Evolutionary conservation across 2,329 filamentous ascomycete genomes (phyloP).

Genomic region (Aspergillus sp.): DNA sequence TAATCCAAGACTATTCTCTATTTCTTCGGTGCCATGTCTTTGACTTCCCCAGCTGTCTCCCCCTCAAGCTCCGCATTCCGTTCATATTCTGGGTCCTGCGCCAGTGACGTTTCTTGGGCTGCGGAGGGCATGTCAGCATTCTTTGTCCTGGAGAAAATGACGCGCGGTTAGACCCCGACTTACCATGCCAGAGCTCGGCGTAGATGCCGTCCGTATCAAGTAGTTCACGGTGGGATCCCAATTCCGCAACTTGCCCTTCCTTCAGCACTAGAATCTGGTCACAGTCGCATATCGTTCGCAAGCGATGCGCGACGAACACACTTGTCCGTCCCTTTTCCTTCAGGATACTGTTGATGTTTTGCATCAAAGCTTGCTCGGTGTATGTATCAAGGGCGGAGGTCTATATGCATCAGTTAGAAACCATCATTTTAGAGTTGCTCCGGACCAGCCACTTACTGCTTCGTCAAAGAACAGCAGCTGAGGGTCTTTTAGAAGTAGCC

Average conservation of each 20-base stretch:
- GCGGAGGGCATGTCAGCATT: constrained; percentile 14
- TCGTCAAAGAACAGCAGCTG: constrained; percentile 93
- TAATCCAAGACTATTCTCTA: not conserved
- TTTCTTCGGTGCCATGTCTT: constrained; percentile 13
- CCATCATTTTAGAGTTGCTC: not conserved
- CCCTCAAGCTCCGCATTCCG: constrained; percentile 40
- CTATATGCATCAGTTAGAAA: constrained; percentile 25
- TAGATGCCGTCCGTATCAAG: constrained; percentile 74
- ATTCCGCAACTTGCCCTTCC: constrained; percentile 81
- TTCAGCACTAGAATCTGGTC: constrained; percentile 90
- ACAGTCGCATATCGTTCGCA: constrained; percentile 91
- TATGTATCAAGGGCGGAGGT: constrained; percentile 91
- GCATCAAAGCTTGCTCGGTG: constrained; percentile 85
- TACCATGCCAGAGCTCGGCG: constrained; percentile 85
- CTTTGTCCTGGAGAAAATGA: not conserved
- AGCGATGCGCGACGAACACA: constrained; percentile 88
- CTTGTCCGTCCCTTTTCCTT: constrained; percentile 86
- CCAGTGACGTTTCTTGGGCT: constrained; percentile 63
- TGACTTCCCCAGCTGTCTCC: constrained; percentile 24
- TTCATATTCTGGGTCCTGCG: constrained; percentile 41
- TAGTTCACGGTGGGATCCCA: constrained; percentile 81
- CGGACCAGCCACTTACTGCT: constrained; percentile 54
- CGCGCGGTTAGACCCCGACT: constrained; percentile 36
- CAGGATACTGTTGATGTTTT: constrained; percentile 89
- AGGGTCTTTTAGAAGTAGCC: constrained; percentile 84